These are phyloP conservation scores for Colletotrichum cuscutae DNA, from an alignment of 2,329 filamentous ascomycete genomes.

Conservation along the genomic window DNA sequence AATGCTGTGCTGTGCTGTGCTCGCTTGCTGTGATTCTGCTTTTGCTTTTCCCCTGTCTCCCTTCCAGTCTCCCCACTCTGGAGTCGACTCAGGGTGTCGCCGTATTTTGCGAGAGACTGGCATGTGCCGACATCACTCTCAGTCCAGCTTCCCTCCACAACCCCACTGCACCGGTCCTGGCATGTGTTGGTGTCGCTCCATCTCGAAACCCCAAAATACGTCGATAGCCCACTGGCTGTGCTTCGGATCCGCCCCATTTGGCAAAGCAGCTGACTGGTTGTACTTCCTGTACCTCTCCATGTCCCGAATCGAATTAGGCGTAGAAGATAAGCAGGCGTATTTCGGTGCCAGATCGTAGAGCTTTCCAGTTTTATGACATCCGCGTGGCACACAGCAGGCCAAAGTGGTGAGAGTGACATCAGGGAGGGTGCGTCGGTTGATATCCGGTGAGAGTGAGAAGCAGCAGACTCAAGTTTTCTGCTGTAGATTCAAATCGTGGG, in stretches of 20 bases:
- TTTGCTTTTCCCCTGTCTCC: not conserved
- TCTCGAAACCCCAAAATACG: not conserved
- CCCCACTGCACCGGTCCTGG: not conserved
- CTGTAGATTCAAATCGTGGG: not conserved
- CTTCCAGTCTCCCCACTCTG: not conserved
- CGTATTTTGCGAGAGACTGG: not conserved
- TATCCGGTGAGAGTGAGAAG: not conserved
- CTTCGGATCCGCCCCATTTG: not conserved
- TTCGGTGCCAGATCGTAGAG: not conserved
- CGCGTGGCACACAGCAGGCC: not conserved
- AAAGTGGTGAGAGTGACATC: not conserved
- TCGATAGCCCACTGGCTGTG: not conserved
- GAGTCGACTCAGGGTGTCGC: not conserved
- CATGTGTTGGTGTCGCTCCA: not conserved
- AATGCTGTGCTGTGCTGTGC: constrained; percentile 20
- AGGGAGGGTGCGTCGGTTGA: not conserved
- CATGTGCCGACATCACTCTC: too few species aligned
- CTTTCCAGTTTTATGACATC: not conserved
- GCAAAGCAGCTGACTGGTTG: not conserved
- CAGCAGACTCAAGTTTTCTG: not conserved
- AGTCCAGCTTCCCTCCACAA: not conserved
- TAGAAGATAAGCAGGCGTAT: not conserved
- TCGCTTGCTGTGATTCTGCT: constrained; percentile 29
- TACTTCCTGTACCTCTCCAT: not conserved
- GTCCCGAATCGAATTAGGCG: not conserved